A percentile compares a stretch with the other conserved stretches of the same genome.
phyloP scores from a whole-genome alignment of 805 yeast species.

The Ogataea degrootiae region DNA sequence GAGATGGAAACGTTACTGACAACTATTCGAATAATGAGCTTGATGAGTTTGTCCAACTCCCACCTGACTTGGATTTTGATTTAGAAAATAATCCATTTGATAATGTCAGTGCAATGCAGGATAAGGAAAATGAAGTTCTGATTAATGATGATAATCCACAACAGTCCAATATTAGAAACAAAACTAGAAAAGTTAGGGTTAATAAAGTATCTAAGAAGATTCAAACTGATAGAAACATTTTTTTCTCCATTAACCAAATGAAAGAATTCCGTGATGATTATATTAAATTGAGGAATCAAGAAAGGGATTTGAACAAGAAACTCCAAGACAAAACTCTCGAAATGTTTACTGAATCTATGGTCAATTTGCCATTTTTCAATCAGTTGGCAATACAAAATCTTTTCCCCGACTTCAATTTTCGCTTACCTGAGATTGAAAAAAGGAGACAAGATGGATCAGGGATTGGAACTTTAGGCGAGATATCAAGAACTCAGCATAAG shows the following conservation, averaged over 20 bases:
- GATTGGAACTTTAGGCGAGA: background rate
- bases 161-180: background rate
- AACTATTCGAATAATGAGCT: background rate
- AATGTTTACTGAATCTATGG: background rate
- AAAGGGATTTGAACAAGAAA: background rate
- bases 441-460: background rate
- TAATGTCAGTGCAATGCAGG: background rate
- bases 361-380: background rate
- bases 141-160: background rate
- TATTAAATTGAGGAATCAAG: background rate
- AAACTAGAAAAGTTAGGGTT: background rate
- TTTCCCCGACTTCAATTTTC: background rate
- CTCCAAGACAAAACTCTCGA: background rate
- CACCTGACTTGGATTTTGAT: constrained; percentile 6
- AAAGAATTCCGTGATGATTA: constrained; percentile 12
- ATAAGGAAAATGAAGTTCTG: background rate
- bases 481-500: background rate
- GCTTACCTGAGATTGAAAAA: background rate
- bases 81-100: background rate
- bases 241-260: constrained; percentile 11
- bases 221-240: constrained; percentile 10
- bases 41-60: background rate
- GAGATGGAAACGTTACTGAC: background rate
- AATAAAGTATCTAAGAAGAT: constrained; percentile 3
- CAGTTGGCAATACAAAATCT: background rate